A percentile compares a stretch with the other conserved stretches of the same genome.
Evolutionary conservation across 2,329 filamentous ascomycete species (phyloP).

Genomic region (Rachicladosporium sp.): DNA sequence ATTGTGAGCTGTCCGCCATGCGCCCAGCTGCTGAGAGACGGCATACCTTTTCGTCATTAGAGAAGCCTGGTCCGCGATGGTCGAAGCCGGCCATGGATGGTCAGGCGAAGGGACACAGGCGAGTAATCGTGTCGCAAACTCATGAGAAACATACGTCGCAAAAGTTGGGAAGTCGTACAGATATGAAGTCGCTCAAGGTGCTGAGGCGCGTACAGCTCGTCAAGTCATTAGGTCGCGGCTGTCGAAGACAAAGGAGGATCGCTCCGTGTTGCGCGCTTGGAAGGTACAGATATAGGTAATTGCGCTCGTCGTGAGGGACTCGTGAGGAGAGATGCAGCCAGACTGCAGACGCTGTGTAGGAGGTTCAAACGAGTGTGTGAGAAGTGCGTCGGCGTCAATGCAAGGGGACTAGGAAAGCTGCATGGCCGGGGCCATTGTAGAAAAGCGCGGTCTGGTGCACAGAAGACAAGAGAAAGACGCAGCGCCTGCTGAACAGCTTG

Average conservation of each 20-base stretch:
- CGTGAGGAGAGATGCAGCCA: conserved; percentile 1
- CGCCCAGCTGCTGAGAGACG: too few species aligned
- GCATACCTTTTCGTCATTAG: conserved; percentile 35
- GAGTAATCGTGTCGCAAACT: conserved; percentile 8
- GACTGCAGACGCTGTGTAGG: not conserved
- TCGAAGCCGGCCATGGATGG: conserved; percentile 29
- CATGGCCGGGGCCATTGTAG: not conserved
- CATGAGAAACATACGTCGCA: conserved; percentile 18
- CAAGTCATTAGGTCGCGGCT: conserved; percentile 9
- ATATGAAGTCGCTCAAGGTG: conserved; percentile 2
- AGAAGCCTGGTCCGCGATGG: conserved; percentile 30
- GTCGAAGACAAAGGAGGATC: too few species aligned
- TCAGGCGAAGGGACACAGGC: conserved; percentile 17
- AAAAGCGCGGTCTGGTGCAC: too few species aligned
- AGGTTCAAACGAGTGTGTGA: conserved; percentile 20
- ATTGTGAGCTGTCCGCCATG: not conserved
- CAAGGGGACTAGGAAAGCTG: conserved; percentile 4
- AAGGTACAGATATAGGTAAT: too few species aligned
- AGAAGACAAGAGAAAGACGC: not conserved
- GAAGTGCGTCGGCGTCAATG: conserved; percentile 15
- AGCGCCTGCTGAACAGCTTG: too few species aligned
- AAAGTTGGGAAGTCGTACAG: conserved; percentile 11
- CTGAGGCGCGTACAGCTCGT: conserved; percentile 18
- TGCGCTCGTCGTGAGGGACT: not conserved
- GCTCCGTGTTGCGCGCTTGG: too few species aligned